Evolutionary conservation across 2,329 filamentous ascomycete species (phyloP), one percentile per base, ranked within the genome.

Genomic region (Lecanosticta acicola): DNA sequence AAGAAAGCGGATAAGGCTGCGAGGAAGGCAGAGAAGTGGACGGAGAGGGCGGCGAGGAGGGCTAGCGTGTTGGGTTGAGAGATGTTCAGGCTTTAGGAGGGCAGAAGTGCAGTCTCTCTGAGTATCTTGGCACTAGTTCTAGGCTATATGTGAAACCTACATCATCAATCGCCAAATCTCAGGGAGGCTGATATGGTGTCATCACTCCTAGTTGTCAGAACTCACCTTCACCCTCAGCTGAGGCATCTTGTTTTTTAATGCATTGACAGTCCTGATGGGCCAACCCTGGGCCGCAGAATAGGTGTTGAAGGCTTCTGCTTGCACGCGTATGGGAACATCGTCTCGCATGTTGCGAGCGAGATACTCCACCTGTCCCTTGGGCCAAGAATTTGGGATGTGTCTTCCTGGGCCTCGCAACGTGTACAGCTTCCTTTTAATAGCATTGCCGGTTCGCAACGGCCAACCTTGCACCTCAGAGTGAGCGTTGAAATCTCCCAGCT

Each of bases 11-110:
- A 45, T 29, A 38, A 36, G 36, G 42, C 38, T 14, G 49, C 36
- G 5, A 26, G 45, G 34, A 46, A 45, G 34, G 45, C 41, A n/a
- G 49, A 45, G 36, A 46, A 47, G 39, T 42, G 37, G 33, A 32
- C 35, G 19, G 35, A 20, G 26, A 35, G 20, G 37, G 43, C 43
- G 4, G 20, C 19, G 17, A 24, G 16, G 7, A 7, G 19, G 14
- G 37, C 18, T 5, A 19, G 16, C 36, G 13, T 34, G 13, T 41
- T 29, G 16, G 7, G 7, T 35, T n/a, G 33, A 35, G 29, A n/a
- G 8, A 32, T 32, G 29, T 32, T 32, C 29, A 32, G 29, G 26
- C 26, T 8, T n/a, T n/a, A 32, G 26, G 8, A 9, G 26, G n/a
- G 8, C 26, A n/a, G 8, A 8, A 32, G n/a, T 32, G 26, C 26